Evolutionary conservation across 108 stramenopile species (phyloP).

Genomic region (Heterococcus sp.): DNA sequence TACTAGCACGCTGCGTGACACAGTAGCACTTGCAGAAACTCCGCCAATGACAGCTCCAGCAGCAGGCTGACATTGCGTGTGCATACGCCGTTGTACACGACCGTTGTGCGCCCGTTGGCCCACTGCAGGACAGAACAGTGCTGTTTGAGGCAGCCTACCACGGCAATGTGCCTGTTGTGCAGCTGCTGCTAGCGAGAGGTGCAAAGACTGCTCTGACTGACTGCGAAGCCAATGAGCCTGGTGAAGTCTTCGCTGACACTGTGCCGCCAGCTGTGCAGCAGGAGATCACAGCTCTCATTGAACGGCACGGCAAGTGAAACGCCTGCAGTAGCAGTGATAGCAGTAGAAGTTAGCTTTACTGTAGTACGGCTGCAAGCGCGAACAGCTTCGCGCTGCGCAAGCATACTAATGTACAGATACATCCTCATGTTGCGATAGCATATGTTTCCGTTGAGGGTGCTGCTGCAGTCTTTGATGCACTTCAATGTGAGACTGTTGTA

Average conservation of each 20-base stretch:
- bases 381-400: no score
- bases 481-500: no score
- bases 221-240: constrained; percentile 37
- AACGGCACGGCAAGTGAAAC: no score
- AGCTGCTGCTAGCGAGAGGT: constrained; percentile 17
- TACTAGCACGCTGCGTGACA: not conserved
- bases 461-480: no score
- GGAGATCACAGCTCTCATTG: constrained; percentile 9
- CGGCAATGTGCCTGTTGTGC: constrained; percentile 2
- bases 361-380: no score
- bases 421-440: no score
- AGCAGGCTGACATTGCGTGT: not conserved
- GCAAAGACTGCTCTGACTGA: constrained; percentile 31
- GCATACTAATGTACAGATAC: no score
- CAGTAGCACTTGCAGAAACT: not conserved
- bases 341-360: no score
- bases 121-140: constrained; percentile 10
- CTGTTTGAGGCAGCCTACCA: constrained; percentile 34
- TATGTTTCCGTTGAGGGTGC: no score
- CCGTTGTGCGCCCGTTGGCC: not conserved
- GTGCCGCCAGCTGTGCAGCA: constrained; percentile 1
- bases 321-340: no score
- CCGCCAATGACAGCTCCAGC: not conserved
- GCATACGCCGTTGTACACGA: not conserved
- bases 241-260: constrained; percentile 11